Percentiles rank a stretch among this genome's conserved stretches.
Evolutionary conservation across 2,329 filamentous ascomycete genomes (phyloP).

Genomic region (Colletotrichum siamense): DNA sequence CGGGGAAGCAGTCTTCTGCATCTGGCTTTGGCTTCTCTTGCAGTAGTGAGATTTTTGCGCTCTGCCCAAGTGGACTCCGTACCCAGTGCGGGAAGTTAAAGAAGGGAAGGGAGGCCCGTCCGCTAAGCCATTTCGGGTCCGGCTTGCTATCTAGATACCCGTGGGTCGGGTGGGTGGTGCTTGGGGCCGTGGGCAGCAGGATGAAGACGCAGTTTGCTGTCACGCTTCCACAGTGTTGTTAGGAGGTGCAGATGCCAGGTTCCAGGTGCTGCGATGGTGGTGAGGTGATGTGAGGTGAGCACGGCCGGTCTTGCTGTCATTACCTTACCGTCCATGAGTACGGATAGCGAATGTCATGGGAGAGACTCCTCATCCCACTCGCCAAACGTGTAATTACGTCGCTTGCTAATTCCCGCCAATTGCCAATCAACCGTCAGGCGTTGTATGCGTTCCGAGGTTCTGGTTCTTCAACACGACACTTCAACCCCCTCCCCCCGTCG

Average conservation of each 20-base stretch:
- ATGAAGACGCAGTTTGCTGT: neutral
- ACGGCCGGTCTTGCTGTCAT: neutral
- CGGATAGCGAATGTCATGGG: neutral
- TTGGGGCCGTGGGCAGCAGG: neutral
- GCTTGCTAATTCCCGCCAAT: neutral
- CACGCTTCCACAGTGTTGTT: neutral
- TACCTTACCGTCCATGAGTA: neutral
- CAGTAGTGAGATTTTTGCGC: neutral
- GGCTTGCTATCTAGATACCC: constrained; percentile 11
- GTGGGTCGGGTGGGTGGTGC: neutral
- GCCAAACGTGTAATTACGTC: neutral
- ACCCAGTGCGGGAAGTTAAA: constrained; percentile 9
- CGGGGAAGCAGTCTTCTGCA: neutral
- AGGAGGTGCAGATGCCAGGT: neutral
- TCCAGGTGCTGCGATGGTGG: neutral
- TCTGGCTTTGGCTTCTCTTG: neutral
- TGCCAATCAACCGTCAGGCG: neutral
- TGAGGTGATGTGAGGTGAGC: neutral
- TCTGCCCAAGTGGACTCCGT: neutral
- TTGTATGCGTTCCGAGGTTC: constrained; percentile 12
- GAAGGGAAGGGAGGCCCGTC: constrained; percentile 1
- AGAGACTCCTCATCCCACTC: neutral
- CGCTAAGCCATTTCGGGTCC: constrained; percentile 13
- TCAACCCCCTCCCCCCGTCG: neutral
- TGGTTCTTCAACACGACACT: constrained; percentile 13